Base-by-base conservation (phyloP, 1,284 basidiomycete genomes). In the Neonothopanus nambi region DNA sequence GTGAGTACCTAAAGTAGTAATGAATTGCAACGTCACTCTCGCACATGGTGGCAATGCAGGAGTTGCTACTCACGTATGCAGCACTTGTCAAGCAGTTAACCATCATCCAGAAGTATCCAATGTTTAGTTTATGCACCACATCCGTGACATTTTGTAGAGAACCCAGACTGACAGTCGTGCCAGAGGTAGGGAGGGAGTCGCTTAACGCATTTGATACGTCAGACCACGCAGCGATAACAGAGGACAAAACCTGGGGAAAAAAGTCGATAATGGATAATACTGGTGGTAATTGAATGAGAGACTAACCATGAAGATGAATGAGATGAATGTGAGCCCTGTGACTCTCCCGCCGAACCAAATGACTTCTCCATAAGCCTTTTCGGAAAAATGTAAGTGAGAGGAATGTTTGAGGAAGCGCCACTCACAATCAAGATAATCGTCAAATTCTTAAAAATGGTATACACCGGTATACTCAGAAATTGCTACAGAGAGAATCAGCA, bases 401-500 rank as follows among this genome's bases (percentile, higher is more conserved):
- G 21, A 39, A 45, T 43, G 18, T 4, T 37, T 24, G 45, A 50
- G 24, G 17, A 26, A 15, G 15, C 17, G 20, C 20, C 18, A 38
- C 88, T 60, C 59, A 93, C 93, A 65, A 99, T 99, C 35, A 99
- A 81, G 61, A 99, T 98, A 66, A 99, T 99, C 24, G 97, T 98
- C 63, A 99, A 70, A 70, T 99, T 99, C 75, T 99, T 99, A 85
- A 99, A 99, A 62, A 99, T 99, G 3, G 97, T 95, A 72, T 95
- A 95, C 24, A 96, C 86, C 0, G 94, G 94, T 69, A 98, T 96
- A 58, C 84, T 89, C 46, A 98, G 78, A 71, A 85, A 93, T 92
- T 96, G 95, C 92, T 96, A 63, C 13, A 35, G 21, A 38, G 38
- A 24, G 23, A 44, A 18, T 20, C 52, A 48, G 51, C 2, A 57